phyloP scores from a whole-genome alignment of 495 filamentous ascomycete species.

The Hypoxylon fuscum region DNA sequence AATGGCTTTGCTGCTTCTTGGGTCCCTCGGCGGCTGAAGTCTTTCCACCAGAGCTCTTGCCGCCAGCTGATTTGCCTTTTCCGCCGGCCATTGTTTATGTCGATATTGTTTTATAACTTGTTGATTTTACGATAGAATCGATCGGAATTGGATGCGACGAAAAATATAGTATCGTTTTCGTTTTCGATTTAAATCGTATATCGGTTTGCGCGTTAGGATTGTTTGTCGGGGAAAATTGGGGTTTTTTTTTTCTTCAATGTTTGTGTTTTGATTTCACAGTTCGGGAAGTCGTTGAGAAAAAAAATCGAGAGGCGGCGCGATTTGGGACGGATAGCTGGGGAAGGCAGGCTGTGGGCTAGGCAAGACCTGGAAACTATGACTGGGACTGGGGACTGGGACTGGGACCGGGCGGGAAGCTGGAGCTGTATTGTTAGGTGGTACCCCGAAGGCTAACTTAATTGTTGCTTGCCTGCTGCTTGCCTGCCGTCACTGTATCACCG shows the following conservation, averaged over 20 bases:
- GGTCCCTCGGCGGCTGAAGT: slow-evolving; percentile 73
- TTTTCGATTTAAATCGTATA: slow-evolving; percentile 9
- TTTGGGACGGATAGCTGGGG: slow-evolving; percentile 7
- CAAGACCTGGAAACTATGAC: background rate
- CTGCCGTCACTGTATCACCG: background rate
- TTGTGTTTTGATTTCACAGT: slow-evolving; percentile 41
- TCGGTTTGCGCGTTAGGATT: slow-evolving; percentile 42
- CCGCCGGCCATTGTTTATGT: slow-evolving; percentile 71
- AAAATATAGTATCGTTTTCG: slow-evolving; percentile 13
- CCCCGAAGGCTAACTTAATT: too few species aligned
- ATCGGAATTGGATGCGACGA: slow-evolving; percentile 9
- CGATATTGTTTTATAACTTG: slow-evolving; percentile 43
- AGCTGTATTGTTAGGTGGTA: too few species aligned
- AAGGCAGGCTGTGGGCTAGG: slow-evolving; percentile 5
- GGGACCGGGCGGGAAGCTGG: background rate
- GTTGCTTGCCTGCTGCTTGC: background rate
- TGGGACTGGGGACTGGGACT: too few species aligned
- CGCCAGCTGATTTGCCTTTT: slow-evolving; percentile 94
- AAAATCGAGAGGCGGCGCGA: slow-evolving; percentile 45
- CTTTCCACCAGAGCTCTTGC: slow-evolving; percentile 86
- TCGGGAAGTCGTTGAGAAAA: slow-evolving; percentile 25
- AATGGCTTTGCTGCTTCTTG: slow-evolving; percentile 98
- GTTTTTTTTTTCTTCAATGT: slow-evolving; percentile 42
- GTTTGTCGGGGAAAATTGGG: slow-evolving; percentile 44
- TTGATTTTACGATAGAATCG: slow-evolving; percentile 26